Percentiles rank a stretch among this genome's conserved stretches.
Conservation (phyloP, 305 asterid species). For the Rubia peregrina region DNA sequence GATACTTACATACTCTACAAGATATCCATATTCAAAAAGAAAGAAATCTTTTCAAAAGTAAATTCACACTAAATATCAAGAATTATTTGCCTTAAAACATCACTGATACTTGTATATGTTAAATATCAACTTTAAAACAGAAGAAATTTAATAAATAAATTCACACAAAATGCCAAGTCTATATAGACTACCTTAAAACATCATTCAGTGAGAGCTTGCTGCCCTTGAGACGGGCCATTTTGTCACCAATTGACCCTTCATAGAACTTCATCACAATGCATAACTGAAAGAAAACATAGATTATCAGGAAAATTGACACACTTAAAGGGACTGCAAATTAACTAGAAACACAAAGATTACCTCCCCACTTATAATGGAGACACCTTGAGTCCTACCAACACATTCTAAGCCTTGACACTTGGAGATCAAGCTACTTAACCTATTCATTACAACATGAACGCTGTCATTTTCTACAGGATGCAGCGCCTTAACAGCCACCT, state of each 20-base stretch:
- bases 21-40: background rate
- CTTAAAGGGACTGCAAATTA: background rate
- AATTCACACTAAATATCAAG: conserved; percentile 10
- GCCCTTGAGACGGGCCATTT: conserved; percentile 55
- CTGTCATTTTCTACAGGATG: conserved; percentile 62
- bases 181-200: conserved; percentile 61
- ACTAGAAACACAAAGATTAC: conserved; percentile 36
- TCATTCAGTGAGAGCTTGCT: conserved; percentile 65
- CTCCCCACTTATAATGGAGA: conserved; percentile 57
- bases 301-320: conserved; percentile 12
- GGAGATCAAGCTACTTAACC: conserved; percentile 46
- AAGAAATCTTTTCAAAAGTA: background rate
- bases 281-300: conserved; percentile 42
- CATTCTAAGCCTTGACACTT: conserved; percentile 59
- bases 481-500: conserved; percentile 78
- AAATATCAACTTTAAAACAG: background rate
- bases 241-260: conserved; percentile 81
- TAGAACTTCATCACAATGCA: conserved; percentile 83
- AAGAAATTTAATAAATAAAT: too few relatives aligned
- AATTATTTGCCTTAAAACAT: background rate
- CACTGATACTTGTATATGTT: background rate
- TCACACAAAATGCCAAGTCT: conserved; percentile 11
- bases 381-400: conserved; percentile 58
- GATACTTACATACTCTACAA: background rate
- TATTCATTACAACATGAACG: conserved; percentile 39